Conservation (phyloP, 495 filamentous ascomycete species). For the Hapsidospora chrysogenum region DNA sequence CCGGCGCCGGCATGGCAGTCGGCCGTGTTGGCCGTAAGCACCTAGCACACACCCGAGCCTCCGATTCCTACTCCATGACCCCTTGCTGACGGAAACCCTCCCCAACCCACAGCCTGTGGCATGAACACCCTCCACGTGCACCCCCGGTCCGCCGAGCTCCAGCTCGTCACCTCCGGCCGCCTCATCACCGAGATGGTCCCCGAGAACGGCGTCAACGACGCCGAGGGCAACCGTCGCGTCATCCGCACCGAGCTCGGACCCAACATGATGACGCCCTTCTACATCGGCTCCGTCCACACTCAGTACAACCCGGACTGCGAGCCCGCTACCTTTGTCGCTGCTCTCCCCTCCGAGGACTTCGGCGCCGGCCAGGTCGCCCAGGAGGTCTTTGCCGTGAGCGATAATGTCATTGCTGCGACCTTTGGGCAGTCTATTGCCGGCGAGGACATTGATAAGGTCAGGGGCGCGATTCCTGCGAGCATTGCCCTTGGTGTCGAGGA, state of each 20-base stretch:
- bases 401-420: constrained; percentile 27
- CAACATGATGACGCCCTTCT: constrained; percentile 24
- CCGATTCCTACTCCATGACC: neutral
- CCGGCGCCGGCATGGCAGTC: constrained; percentile 15
- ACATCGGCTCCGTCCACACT: constrained; percentile 31
- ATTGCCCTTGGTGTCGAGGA: too few relatives aligned
- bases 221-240: constrained; percentile 11
- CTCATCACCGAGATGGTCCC: constrained; percentile 29
- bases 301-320: constrained; percentile 33
- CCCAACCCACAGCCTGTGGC: constrained; percentile 14
- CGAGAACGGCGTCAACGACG: constrained; percentile 25
- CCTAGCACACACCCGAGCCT: too few relatives aligned
- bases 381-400: constrained; percentile 29
- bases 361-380: constrained; percentile 29
- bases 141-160: constrained; percentile 25
- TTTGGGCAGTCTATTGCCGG: constrained; percentile 16
- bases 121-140: constrained; percentile 32
- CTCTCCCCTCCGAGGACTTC: constrained; percentile 29
- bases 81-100: neutral
- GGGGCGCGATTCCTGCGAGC: too few relatives aligned
- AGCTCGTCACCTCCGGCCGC: constrained; percentile 23
- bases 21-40: constrained; percentile 17
- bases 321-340: constrained; percentile 12
- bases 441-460: too few relatives aligned
- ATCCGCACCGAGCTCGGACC: constrained; percentile 21